These are phyloP conservation scores for Cylindricascospora bacillispora DNA, from an alignment of 1,139 yeast species.

Conservation along the genomic window DNA sequence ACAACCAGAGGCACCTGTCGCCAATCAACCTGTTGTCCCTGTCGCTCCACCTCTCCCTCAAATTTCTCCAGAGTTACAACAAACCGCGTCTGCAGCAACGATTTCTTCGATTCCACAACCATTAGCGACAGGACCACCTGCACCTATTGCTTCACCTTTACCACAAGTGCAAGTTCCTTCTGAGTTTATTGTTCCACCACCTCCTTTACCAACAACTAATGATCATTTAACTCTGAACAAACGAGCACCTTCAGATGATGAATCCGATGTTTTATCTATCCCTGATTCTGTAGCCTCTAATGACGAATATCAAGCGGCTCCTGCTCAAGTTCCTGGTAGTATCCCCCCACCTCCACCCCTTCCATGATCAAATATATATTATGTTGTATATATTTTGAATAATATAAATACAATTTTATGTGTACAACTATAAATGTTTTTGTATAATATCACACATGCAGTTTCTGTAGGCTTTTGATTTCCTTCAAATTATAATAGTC, in stretches of 20 bases:
- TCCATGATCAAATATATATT: conserved; percentile 6
- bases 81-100: conserved; percentile 4
- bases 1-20: neutral
- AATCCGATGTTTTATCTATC: conserved; percentile 25
- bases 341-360: conserved; percentile 26
- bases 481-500: neutral
- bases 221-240: conserved; percentile 1
- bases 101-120: neutral
- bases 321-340: conserved; percentile 10
- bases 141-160: conserved; percentile 17
- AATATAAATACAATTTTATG: neutral
- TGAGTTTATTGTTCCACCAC: conserved; percentile 9
- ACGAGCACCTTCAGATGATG: conserved; percentile 10
- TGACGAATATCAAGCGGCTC: conserved; percentile 10
- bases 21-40: conserved; percentile 9
- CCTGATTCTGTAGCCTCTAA: conserved; percentile 28
- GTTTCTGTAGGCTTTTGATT: neutral
- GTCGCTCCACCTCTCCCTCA: conserved; percentile 13
- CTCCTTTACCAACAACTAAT: conserved; percentile 16
- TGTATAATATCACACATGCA: neutral
- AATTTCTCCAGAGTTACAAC: conserved; percentile 1
- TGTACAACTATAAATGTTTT: neutral
- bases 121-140: too few species aligned
- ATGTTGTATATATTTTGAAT: neutral
- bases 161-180: conserved; percentile 6